Base-by-base conservation (phyloP, 495 filamentous ascomycete genomes). In the Penicillium paxilli region DNA sequence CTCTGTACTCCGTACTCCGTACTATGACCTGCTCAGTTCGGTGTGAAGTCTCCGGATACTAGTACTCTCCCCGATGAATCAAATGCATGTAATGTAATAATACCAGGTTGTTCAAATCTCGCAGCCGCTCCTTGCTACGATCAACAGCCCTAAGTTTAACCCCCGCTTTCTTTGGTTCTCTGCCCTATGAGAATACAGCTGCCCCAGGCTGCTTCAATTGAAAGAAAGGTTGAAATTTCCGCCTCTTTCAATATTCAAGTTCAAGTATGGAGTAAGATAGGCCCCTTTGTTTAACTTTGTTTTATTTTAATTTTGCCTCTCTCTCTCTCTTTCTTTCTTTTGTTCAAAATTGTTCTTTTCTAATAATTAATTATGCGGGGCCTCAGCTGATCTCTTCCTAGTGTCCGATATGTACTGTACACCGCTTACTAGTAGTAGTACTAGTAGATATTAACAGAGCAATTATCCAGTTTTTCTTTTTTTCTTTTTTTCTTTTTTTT, bases 61-160 rank as follows among this genome's bases (percentile, higher is more conserved):
- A 42, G 26, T 28, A 28, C 26, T 5, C 16, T 19, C 35, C 35
- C 35, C 35, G n/a, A 38, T 38, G n/a, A 7, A 38, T 7, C 14
- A n/a, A 0, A 44, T 44, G 41, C 23, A 44, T 23, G 35, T 38
- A 38, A 38, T 38, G 11, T 5, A 5, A 38, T 5, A 37, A 38
- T 38, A 38, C 35, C 35, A 38, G 9, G 35, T 1, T 16, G 35
- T n/a, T 32, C 30, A 32, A 60, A 66, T 67, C 61, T 67, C 51
- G 64, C 61, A 67, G 35, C 61, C 61, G 61, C 53, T 59, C 55
- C 58, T 59, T 61, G 52, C 57, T 58, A 55, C 58, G 64, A 67
- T 67, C 60, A 66, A 46, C 59, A 55, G 57, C 63, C 60, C 60
- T 64, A 61, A 28, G 47, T 59, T 52, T 48, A 40, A 42, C 41